Evolutionary conservation across 202 grass and related monocot species (phyloP).

Genomic region (Schoenoplectus tabernaemontani): DNA sequence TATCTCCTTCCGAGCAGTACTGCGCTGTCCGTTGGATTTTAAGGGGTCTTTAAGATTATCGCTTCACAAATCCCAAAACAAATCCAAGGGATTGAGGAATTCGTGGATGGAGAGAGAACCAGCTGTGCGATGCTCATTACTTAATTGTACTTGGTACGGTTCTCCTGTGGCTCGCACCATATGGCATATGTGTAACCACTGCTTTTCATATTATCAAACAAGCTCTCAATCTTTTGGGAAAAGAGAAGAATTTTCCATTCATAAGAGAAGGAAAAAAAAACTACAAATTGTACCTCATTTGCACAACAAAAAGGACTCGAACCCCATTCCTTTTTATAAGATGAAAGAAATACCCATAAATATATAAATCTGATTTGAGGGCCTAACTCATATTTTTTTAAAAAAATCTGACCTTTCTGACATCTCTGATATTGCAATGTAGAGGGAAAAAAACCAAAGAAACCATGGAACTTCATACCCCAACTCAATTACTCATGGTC

Average conservation of each 20-base stretch:
- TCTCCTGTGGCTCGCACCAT: background rate
- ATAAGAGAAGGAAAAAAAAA: background rate
- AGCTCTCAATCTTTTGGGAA: background rate
- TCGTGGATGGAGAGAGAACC: background rate
- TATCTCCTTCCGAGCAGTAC: no score
- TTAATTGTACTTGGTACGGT: background rate
- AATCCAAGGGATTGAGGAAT: no score
- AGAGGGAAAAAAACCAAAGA: background rate
- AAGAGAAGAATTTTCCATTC: background rate
- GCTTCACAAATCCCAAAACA: no score
- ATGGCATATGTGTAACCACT: background rate
- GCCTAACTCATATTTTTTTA: no score
- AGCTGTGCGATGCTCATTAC: background rate
- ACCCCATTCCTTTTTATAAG: background rate
- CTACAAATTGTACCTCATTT: no score
- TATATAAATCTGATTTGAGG: no score
- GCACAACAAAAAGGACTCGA: background rate
- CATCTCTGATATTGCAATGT: background rate
- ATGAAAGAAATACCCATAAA: background rate
- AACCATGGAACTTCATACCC: background rate
- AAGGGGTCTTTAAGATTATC: no score
- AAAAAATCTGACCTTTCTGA: background rate
- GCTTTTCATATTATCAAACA: background rate
- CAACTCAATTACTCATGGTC: background rate
- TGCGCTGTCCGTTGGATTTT: no score